A percentile compares a stretch with the other conserved stretches of the same genome.
Conservation (phyloP, 805 yeast species). For the Blastobotrys peoriensis region DNA sequence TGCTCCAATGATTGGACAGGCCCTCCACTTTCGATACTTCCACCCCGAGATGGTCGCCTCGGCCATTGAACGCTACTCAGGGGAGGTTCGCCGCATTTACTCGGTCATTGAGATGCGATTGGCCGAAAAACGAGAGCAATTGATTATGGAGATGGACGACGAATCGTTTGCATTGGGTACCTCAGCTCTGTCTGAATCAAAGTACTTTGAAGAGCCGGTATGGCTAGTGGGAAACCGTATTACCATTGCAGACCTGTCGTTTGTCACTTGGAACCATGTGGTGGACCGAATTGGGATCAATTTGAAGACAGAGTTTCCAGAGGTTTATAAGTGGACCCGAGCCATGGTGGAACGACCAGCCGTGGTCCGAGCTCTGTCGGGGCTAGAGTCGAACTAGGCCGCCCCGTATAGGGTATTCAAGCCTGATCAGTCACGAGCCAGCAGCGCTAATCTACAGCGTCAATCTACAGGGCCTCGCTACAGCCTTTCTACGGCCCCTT, state of each 20-base stretch:
- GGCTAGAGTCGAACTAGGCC: constrained; percentile 28
- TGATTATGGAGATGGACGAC: constrained; percentile 76
- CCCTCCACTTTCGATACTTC: constrained; percentile 87
- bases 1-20: constrained; percentile 98
- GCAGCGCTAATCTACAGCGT: too few relatives aligned
- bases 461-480: background rate
- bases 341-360: constrained; percentile 94
- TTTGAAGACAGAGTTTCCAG: constrained; percentile 74
- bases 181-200: constrained; percentile 75
- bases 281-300: constrained; percentile 89
- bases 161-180: constrained; percentile 85
- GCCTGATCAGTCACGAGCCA: too few relatives aligned
- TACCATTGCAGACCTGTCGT: constrained; percentile 81
- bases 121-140: constrained; percentile 85
- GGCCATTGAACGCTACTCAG: constrained; percentile 86
- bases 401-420: too few relatives aligned
- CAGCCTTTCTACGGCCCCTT: background rate
- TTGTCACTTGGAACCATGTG: constrained; percentile 96
- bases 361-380: constrained; percentile 78
- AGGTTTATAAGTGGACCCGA: constrained; percentile 93
- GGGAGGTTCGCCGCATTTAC: constrained; percentile 87
- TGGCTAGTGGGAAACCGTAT: constrained; percentile 88
- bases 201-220: constrained; percentile 87
- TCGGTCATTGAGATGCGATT: constrained; percentile 93
- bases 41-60: constrained; percentile 80